Evolutionary conservation across 441 rosid genomes (phyloP).

Genomic region (Viola pubescens): DNA sequence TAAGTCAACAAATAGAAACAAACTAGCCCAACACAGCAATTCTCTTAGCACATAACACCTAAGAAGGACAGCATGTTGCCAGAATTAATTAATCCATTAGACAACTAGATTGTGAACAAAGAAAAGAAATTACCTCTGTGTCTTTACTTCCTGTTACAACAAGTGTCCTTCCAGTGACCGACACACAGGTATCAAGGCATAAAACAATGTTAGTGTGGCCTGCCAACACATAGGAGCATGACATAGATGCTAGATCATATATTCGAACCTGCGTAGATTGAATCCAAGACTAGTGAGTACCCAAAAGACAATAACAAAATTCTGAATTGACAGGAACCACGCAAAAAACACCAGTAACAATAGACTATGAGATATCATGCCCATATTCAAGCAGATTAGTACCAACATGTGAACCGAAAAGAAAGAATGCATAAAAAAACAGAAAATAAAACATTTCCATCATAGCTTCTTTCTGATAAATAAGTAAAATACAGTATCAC

Average conservation of each 20-base stretch:
- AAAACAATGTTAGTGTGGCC: constrained; percentile 80
- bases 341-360: background rate
- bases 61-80: background rate
- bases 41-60: background rate
- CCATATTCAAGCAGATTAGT: background rate
- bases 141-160: constrained; percentile 91
- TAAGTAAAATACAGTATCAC: background rate
- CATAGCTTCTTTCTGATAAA: background rate
- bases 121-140: constrained; percentile 51
- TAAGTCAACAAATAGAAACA: background rate
- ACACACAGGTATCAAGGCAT: constrained; percentile 71
- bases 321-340: background rate
- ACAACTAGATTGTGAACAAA: background rate
- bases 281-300: constrained; percentile 17
- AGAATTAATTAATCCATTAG: too few species aligned
- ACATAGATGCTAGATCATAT: constrained; percentile 80
- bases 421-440: background rate
- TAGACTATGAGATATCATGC: background rate
- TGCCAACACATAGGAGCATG: constrained; percentile 83
- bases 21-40: background rate
- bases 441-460: background rate
- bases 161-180: constrained; percentile 54
- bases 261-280: constrained; percentile 66
- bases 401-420: background rate
- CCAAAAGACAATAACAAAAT: constrained; percentile 4